A percentile compares a stretch with the other conserved stretches of the same genome.
phyloP scores from a whole-genome alignment of 768 basidiomycete species.

The Boletus pseudo-olivaceus region DNA sequence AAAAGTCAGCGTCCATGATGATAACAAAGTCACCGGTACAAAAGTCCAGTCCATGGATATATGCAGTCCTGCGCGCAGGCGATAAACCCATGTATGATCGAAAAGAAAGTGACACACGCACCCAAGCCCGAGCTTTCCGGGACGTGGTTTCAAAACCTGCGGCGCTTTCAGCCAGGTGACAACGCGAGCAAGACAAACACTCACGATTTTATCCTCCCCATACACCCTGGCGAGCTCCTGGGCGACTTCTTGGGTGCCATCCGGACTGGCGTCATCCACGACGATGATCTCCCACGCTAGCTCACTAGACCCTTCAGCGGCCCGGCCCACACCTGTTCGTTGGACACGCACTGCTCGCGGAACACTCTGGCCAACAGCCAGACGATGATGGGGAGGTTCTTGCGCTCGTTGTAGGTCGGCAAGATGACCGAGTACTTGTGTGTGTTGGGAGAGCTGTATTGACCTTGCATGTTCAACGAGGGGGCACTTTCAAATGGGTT shows the following conservation, averaged over 20 bases:
- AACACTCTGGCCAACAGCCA: conserved; percentile 84
- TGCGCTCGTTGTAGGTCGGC: conserved; percentile 92
- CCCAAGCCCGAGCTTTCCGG: conserved; percentile 92
- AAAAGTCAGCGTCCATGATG: conserved; percentile 97
- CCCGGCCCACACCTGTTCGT: background rate
- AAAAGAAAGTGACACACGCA: conserved; percentile 32
- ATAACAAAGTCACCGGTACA: conserved; percentile 91
- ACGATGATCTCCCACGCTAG: conserved; percentile 87
- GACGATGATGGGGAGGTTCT: conserved; percentile 83
- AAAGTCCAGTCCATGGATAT: conserved; percentile 88
- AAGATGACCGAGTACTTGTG: conserved; percentile 91
- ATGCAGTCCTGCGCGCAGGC: conserved; percentile 65
- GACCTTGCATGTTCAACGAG: conserved; percentile 64
- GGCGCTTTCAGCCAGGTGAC: conserved; percentile 3
- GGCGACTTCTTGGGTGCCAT: conserved; percentile 89
- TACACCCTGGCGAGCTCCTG: conserved; percentile 72
- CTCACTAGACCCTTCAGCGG: conserved; percentile 41
- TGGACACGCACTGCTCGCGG: conserved; percentile 58
- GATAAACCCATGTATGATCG: background rate
- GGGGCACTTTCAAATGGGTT: conserved; percentile 61
- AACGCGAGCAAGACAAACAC: conserved; percentile 20
- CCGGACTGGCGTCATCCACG: conserved; percentile 90
- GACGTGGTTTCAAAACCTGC: conserved; percentile 79
- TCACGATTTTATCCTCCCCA: conserved; percentile 80
- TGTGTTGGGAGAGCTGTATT: conserved; percentile 38